Conservation (phyloP, 257 asterid species). For the Solanum peruvianum region DNA sequence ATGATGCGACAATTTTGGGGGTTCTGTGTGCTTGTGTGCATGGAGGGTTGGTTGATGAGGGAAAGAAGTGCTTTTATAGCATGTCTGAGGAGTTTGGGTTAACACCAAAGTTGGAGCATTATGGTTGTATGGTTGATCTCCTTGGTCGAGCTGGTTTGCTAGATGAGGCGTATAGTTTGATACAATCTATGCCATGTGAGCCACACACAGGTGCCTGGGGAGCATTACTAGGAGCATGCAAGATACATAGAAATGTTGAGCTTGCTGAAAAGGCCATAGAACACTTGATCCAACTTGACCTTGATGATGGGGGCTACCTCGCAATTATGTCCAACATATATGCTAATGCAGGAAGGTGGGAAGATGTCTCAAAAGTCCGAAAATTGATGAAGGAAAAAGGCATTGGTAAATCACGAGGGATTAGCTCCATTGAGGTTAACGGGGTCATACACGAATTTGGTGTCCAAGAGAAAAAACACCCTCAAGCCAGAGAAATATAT, state of each 20-base stretch:
- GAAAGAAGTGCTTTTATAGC: constrained; percentile 1
- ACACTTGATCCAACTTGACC: constrained; percentile 8
- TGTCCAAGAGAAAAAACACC: constrained; percentile 10
- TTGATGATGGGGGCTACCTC: constrained; percentile 8
- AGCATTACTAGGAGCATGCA: constrained; percentile 13
- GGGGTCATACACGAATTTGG: constrained; percentile 12
- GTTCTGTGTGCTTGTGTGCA: constrained; percentile 16
- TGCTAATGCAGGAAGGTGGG: constrained; percentile 15
- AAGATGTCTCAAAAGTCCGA: constrained; percentile 4
- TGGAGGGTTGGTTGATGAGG: constrained; percentile 14
- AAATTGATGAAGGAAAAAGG: constrained; percentile 8
- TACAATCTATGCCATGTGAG: constrained; percentile 9
- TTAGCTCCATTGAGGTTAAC: constrained; percentile 11
- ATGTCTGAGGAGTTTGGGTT: constrained; percentile 4
- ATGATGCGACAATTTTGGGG: constrained; percentile 11
- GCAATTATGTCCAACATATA: constrained; percentile 16
- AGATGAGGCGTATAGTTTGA: constrained; percentile 6
- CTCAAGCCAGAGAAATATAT: constrained; percentile 2
- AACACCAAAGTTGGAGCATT: constrained; percentile 14
- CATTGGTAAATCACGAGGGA: constrained; percentile 5
- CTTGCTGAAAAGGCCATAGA: constrained; percentile 13
- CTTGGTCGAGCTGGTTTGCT: constrained; percentile 18
- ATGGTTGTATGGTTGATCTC: constrained; percentile 17
- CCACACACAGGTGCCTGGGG: constrained; percentile 13
- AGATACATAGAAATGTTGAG: constrained; percentile 10